Base-by-base conservation (phyloP, 768 basidiomycete genomes). In the Antrodiella citrinella region DNA sequence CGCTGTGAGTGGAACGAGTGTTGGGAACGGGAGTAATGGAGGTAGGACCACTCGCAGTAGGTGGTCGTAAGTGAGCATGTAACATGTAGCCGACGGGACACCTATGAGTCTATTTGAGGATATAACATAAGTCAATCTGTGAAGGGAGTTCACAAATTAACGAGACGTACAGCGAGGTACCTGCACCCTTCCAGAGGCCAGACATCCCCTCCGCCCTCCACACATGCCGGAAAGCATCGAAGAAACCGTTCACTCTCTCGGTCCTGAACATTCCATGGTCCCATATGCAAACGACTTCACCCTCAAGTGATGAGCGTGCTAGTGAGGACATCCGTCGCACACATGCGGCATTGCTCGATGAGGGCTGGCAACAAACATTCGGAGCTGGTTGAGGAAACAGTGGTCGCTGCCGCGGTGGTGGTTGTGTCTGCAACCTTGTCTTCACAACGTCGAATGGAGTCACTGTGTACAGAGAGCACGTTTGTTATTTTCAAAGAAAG, bases 381-480 rank as follows among this genome's bases (percentile, higher is more conserved):
- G 67, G 65, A 10, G 80, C 74, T 46, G 76, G 73, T 51, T 71
- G 73, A 50, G 78, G 73, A 61, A 80, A 76, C 22, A 80, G 71
- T 26, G 65, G 70, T 62, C 65, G 65, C 19, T 47, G 52, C 20
- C 25, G 55, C 40, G 46, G 70, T n/a, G 84, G 84, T n/a, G 84
- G 84, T 64, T 89, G 92, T 0, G 96, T 98, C 66, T 99, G 96
- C 15, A 99, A 72, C 23, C 96, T 82, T 11, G 95, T 98, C 67
- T 98, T 98, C 57, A 98, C 78, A 49, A 99, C 92, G 68, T 99
- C 96, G 65, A 99, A 99, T 2, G 96, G 96, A 2, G 95, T 98
- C 96, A 99, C 95, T 98, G 63, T 9, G n/a, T n/a, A n/a, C n/a
- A n/a, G n/a, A 46, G 13, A 38, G 20, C 2, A 21, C 57, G 52